Conservation (phyloP, 495 filamentous ascomycete genomes). For the Rhypophila decipiens region DNA sequence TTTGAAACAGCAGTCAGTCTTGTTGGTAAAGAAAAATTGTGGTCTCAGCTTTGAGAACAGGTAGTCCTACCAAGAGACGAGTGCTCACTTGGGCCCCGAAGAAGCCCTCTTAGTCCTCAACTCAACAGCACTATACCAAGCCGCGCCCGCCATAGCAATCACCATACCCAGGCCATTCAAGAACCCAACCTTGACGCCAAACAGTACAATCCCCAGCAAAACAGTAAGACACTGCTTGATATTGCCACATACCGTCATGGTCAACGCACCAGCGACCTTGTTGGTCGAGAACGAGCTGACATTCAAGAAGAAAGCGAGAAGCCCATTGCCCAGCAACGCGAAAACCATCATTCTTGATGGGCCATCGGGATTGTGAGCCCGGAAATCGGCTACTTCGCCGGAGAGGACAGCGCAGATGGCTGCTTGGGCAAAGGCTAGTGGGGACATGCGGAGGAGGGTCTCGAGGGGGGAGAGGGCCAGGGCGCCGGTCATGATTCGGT, state of each 20-base stretch:
- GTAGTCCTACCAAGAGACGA: no score
- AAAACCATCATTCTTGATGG: conserved; percentile 14
- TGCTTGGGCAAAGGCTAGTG: conserved; percentile 46
- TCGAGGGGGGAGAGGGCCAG: conserved; percentile 47
- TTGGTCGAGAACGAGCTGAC: conserved; percentile 51
- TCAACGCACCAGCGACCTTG: conserved; percentile 49
- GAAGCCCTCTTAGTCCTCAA: conserved; percentile 16
- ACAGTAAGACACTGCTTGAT: conserved; percentile 55
- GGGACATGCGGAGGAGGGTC: conserved; percentile 49
- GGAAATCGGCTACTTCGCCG: conserved; percentile 37
- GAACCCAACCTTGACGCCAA: conserved; percentile 40
- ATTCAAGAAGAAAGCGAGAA: conserved; percentile 49
- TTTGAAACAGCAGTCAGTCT: no score
- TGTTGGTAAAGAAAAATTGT: no score
- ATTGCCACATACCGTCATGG: conserved; percentile 52
- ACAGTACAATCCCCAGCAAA: conserved; percentile 45
- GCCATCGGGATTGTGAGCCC: conserved; percentile 4
- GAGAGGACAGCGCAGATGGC: conserved; percentile 40
- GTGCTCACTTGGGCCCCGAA: not conserved
- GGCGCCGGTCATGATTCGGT: conserved; percentile 49
- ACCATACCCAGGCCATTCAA: conserved; percentile 41
- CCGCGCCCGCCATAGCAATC: conserved; percentile 40
- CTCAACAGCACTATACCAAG: conserved; percentile 41
- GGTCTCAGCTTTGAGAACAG: no score
- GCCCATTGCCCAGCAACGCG: conserved; percentile 39